Conservation (phyloP, 2,329 filamentous ascomycete species). For the Apiospora kogelbergensis region DNA sequence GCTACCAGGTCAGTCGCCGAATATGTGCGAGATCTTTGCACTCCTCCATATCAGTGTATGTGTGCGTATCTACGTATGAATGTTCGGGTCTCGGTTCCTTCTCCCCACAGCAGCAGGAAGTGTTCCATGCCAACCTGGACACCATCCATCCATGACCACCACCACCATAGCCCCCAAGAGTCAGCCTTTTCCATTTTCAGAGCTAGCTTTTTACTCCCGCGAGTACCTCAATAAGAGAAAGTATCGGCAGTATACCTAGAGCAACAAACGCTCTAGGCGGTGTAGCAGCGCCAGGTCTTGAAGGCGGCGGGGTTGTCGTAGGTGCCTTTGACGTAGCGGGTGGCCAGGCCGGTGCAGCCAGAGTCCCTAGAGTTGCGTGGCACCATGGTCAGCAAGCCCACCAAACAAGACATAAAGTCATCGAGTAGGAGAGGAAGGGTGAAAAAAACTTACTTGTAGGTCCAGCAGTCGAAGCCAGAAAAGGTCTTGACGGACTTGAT, state of each 20-base stretch:
- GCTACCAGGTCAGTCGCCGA: too few species aligned
- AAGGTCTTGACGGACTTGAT: not conserved
- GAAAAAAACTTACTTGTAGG: not conserved
- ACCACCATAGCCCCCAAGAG: not conserved
- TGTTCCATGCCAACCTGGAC: too few species aligned
- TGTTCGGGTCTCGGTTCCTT: too few species aligned
- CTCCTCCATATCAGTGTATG: too few species aligned
- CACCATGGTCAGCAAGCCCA: not conserved
- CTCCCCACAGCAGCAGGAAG: too few species aligned
- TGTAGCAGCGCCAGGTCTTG: not conserved
- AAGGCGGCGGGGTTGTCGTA: not conserved
- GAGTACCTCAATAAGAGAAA: not conserved
- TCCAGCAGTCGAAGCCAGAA: not conserved
- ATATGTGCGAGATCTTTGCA: too few species aligned
- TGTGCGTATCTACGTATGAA: too few species aligned
- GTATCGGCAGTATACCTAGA: not conserved
- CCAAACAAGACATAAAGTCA: not conserved
- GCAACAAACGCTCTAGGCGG: too few species aligned
- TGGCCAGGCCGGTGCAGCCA: not conserved
- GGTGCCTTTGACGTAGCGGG: not conserved
- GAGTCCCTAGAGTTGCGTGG: not conserved
- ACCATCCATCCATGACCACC: not conserved
- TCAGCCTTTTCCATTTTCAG: not conserved
- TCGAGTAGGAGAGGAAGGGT: not conserved
- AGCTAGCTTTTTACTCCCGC: not conserved